Conservation (phyloP, 306 rosid genomes). For the Cicer pinnatifidum region DNA sequence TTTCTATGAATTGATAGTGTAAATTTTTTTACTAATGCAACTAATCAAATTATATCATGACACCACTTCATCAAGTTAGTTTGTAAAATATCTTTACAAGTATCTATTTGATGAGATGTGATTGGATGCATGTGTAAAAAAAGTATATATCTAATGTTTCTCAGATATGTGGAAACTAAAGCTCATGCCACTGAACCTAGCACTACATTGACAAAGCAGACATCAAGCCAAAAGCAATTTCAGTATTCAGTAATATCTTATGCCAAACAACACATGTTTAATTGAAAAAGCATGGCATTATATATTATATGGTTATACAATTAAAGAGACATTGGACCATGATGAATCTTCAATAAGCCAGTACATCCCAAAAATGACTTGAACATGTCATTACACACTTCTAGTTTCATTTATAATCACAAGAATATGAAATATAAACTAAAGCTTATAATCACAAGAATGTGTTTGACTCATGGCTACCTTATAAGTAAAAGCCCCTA, state of each 20-base stretch:
- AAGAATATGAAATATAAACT: conserved; percentile 2
- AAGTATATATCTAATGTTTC: background rate
- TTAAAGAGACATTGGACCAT: background rate
- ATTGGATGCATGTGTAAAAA: no score
- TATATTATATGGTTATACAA: conserved; percentile 9
- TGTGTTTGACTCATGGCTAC: background rate
- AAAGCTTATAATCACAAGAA: background rate
- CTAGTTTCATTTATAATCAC: background rate
- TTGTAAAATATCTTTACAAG: no score
- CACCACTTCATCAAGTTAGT: no score
- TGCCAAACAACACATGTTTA: conserved; percentile 20
- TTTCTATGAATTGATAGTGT: background rate
- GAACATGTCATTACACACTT: conserved; percentile 4
- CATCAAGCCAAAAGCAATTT: conserved; percentile 14
- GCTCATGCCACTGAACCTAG: conserved; percentile 11
- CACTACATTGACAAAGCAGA: conserved; percentile 20
- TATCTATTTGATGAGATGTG: no score
- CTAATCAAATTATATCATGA: no score
- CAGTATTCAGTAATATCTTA: background rate
- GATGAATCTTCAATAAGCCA: conserved; percentile 6
- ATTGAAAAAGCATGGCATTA: background rate
- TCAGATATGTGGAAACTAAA: conserved; percentile 11
- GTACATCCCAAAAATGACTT: conserved; percentile 9
- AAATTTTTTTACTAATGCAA: no score
- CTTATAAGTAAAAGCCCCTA: background rate